Percentiles rank a stretch among this genome's conserved stretches.
phyloP scores from a whole-genome alignment of 495 filamentous ascomycete genomes.

The Penicillium robsamsonii region DNA sequence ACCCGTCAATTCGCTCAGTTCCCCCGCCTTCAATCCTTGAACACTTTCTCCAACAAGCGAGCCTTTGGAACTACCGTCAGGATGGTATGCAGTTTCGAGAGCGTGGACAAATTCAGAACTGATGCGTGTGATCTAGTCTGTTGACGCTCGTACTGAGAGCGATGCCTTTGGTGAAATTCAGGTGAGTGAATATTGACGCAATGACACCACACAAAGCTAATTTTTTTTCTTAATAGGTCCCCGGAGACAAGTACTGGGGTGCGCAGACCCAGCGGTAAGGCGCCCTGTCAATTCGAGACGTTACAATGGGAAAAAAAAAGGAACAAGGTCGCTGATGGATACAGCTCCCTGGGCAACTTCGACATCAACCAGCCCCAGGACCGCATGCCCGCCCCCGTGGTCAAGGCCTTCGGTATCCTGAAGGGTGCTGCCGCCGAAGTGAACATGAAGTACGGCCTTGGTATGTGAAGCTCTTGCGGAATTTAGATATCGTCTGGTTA shows the following conservation, averaged over 20 bases:
- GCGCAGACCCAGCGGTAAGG: constrained; percentile 89
- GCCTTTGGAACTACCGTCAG: constrained; percentile 44
- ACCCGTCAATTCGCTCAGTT: constrained; percentile 36
- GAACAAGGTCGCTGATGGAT: constrained; percentile 17
- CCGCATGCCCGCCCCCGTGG: constrained; percentile 91
- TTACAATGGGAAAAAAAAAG: background rate
- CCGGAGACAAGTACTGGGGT: constrained; percentile 96
- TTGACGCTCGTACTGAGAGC: constrained; percentile 67
- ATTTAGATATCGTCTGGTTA: constrained; percentile 1
- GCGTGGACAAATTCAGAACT: constrained; percentile 9
- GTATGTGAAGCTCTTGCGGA: constrained; percentile 49
- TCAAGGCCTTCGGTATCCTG: constrained; percentile 93
- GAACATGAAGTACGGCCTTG: constrained; percentile 93
- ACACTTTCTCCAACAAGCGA: constrained; percentile 36
- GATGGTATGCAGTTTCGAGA: constrained; percentile 35
- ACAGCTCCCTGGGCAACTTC: constrained; percentile 88
- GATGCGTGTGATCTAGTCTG: constrained; percentile 34
- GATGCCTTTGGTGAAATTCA: constrained; percentile 97
- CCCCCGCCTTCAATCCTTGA: constrained; percentile 43
- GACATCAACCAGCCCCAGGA: constrained; percentile 98
- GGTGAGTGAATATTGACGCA: constrained; percentile 29
- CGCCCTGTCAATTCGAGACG: constrained; percentile 12
- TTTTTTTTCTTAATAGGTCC: constrained; percentile 54
- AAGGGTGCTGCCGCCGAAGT: constrained; percentile 96
- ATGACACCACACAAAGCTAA: constrained; percentile 21